phyloP scores from a whole-genome alignment of 2,329 filamentous ascomycete species.

The Exophiala sideris region DNA sequence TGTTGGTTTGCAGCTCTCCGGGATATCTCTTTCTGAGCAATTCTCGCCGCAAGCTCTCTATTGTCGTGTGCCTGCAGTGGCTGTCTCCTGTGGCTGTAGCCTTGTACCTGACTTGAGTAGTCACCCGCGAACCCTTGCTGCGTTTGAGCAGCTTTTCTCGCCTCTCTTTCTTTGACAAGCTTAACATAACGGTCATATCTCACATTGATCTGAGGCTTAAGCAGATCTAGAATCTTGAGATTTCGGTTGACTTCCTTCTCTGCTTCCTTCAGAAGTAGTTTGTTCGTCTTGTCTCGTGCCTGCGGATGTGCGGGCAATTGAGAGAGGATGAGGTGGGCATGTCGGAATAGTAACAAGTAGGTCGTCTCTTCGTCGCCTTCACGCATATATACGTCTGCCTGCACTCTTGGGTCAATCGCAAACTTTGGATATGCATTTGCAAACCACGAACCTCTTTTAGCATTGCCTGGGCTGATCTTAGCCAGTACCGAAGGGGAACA shows the following conservation, averaged over 20 bases:
- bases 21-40: slow-evolving; percentile 69
- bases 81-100: slow-evolving; percentile 32
- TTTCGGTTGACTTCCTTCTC: slow-evolving; percentile 62
- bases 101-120: slow-evolving; percentile 1
- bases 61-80: slow-evolving; percentile 69
- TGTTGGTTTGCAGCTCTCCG: slow-evolving; percentile 62
- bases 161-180: slow-evolving; percentile 45
- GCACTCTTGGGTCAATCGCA: slow-evolving; percentile 26
- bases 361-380: slow-evolving; percentile 85
- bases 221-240: slow-evolving; percentile 67
- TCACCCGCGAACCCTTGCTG: slow-evolving; percentile 1
- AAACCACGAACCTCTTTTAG: slow-evolving; percentile 66
- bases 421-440: background rate
- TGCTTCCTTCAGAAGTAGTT: slow-evolving; percentile 52
- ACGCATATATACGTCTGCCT: slow-evolving; percentile 80
- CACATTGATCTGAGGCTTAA: slow-evolving; percentile 74
- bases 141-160: slow-evolving; percentile 29
- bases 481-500: slow-evolving; percentile 76
- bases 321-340: slow-evolving; percentile 78
- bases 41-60: slow-evolving; percentile 69
- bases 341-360: slow-evolving; percentile 86
- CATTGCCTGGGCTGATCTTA: slow-evolving; percentile 74
- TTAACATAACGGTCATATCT: slow-evolving; percentile 67
- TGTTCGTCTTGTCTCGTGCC: slow-evolving; percentile 61
- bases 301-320: slow-evolving; percentile 74